These are phyloP conservation scores for Fraxinus nigra DNA, from an alignment of 305 asterid genomes.

Conservation along the genomic window DNA sequence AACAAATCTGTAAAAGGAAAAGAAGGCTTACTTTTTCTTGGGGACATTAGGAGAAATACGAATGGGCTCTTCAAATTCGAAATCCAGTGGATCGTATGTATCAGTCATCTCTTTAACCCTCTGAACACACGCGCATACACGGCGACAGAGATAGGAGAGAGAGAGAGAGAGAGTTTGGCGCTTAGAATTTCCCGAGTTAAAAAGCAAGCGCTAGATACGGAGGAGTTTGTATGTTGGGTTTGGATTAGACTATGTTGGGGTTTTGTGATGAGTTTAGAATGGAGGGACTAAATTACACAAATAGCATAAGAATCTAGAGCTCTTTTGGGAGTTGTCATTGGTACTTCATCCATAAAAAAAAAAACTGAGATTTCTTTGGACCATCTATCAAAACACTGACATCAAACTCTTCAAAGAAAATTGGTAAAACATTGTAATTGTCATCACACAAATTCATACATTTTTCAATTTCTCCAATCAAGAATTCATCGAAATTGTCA, in stretches of 20 bases:
- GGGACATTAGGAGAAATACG: constrained; percentile 31
- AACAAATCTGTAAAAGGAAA: not conserved
- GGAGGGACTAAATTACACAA: not conserved
- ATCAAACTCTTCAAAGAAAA: too few relatives aligned
- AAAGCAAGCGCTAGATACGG: not conserved
- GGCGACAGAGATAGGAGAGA: not conserved
- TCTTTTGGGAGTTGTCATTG: too few relatives aligned
- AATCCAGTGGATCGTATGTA: constrained; percentile 52
- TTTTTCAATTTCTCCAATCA: too few relatives aligned
- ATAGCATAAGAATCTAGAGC: not conserved
- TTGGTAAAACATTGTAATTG: too few relatives aligned
- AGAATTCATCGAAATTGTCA: too few relatives aligned
- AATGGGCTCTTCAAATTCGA: constrained; percentile 69
- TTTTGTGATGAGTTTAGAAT: not conserved
- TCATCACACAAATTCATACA: too few relatives aligned
- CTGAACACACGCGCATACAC: not conserved
- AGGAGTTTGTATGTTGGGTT: not conserved
- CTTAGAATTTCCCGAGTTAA: not conserved
- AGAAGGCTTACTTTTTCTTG: constrained; percentile 49
- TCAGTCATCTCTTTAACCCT: constrained; percentile 33
- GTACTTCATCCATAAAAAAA: too few relatives aligned
- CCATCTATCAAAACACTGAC: too few relatives aligned
- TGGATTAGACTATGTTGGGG: not conserved
- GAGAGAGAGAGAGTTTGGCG: not conserved
- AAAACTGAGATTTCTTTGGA: too few relatives aligned